Percentiles rank a stretch among this genome's conserved stretches.
These are phyloP conservation scores for Phaeoacremonium minimum DNA, from an alignment of 2,329 filamentous ascomycete genomes.

Conservation along the genomic window DNA sequence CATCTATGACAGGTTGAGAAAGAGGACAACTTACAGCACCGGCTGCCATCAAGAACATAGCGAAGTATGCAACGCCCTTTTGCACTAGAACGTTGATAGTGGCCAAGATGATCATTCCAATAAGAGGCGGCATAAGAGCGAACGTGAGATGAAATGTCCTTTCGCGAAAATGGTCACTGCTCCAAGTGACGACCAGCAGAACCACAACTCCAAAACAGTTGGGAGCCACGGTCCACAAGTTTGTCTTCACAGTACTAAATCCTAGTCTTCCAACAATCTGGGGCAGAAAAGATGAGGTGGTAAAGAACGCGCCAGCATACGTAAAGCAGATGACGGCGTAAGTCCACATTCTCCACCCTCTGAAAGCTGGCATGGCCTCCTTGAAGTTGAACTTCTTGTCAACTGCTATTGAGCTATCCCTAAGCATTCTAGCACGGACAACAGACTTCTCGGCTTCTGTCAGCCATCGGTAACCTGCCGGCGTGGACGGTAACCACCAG, in stretches of 20 bases:
- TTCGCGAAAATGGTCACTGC: constrained; percentile 2
- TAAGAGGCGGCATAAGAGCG: no score
- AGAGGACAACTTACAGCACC: no score
- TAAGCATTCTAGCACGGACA: not conserved
- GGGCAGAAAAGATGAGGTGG: constrained; percentile 26
- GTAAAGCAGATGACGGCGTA: not conserved
- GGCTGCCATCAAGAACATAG: constrained; percentile 1
- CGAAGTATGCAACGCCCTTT: constrained; percentile 4
- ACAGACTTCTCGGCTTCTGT: constrained; percentile 8
- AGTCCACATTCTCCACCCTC: not conserved
- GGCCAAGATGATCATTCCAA: no score
- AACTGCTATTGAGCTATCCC: not conserved
- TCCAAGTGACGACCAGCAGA: not conserved
- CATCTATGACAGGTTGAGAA: no score
- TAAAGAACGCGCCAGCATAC: constrained; percentile 1
- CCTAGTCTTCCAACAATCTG: constrained; percentile 48
- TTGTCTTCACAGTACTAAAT: constrained; percentile 54
- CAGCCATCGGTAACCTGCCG: constrained; percentile 31
- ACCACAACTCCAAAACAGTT: constrained; percentile 67
- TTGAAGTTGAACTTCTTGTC: not conserved
- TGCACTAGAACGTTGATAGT: no score
- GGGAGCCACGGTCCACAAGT: constrained; percentile 77
- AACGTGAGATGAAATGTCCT: not conserved
- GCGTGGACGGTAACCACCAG: constrained; percentile 30
- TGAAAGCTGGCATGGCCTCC: not conserved